These are phyloP conservation scores for Aspergillus pseudoglaucus DNA, from an alignment of 2,329 filamentous ascomycete species.

Conservation along the genomic window DNA sequence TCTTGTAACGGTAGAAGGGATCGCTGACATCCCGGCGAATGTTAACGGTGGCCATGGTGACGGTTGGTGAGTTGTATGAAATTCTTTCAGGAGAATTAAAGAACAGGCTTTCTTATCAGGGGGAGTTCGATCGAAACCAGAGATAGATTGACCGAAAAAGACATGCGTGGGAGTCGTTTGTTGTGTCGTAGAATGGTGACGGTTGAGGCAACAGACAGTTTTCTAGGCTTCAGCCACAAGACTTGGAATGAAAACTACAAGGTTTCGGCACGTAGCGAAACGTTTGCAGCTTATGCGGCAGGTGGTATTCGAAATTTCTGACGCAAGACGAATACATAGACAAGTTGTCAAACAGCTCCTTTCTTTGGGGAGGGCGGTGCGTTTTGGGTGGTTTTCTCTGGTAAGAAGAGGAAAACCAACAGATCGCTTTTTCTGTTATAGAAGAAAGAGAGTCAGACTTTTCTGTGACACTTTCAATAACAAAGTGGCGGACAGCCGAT, in stretches of 20 bases:
- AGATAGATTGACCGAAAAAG: constrained; percentile 45
- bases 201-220: constrained; percentile 23
- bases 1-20: constrained; percentile 99
- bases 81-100: constrained; percentile 24
- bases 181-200: constrained; percentile 24
- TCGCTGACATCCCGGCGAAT: constrained; percentile 97
- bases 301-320: constrained; percentile 89
- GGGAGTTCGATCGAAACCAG: constrained; percentile 37
- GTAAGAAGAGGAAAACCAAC: constrained; percentile 27
- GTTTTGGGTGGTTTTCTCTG: constrained; percentile 31
- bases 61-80: constrained; percentile 31
- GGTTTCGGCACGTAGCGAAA: constrained; percentile 94
- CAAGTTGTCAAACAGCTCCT: constrained; percentile 44
- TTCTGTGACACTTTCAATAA: constrained; percentile 2
- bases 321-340: constrained; percentile 99
- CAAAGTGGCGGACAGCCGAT: constrained; percentile 1
- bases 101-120: constrained; percentile 18
- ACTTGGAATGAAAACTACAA: constrained; percentile 82
- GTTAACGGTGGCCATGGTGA: constrained; percentile 94
- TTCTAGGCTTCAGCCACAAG: constrained; percentile 70
- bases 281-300: constrained; percentile 91
- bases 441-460: constrained; percentile 10
- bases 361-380: background rate
- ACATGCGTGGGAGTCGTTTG: constrained; percentile 49
- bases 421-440: constrained; percentile 22